Conservation (phyloP, 2,329 filamentous ascomycete species). For the Alternaria postmessia region DNA sequence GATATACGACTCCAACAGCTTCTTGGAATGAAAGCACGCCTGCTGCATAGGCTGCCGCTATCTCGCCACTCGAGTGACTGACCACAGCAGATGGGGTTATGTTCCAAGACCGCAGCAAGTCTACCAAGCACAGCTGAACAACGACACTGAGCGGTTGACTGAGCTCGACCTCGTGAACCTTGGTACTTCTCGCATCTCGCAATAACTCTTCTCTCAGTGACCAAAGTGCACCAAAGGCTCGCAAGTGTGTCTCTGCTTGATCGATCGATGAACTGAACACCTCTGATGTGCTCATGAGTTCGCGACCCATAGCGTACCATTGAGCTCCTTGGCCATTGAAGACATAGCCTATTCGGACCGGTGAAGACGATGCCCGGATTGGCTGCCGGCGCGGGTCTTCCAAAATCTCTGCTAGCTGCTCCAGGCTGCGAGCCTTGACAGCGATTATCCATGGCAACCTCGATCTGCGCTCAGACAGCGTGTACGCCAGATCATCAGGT, state of each 20-base stretch:
- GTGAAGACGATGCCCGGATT: conserved; percentile 1
- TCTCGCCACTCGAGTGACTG: conserved; percentile 40
- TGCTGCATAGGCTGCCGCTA: conserved; percentile 37
- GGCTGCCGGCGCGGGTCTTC: background rate
- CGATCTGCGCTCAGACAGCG: conserved; percentile 14
- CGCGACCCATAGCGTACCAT: conserved; percentile 10
- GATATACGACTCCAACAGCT: conserved; percentile 25
- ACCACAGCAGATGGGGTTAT: conserved; percentile 16
- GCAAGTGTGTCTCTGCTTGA: background rate
- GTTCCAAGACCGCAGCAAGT: conserved; percentile 20
- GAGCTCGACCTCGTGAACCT: conserved; percentile 14
- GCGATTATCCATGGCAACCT: conserved; percentile 1
- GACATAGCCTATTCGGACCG: background rate
- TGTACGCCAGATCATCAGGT: conserved; percentile 20
- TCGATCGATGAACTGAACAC: background rate
- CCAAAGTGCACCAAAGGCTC: conserved; percentile 7
- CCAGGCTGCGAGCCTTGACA: background rate
- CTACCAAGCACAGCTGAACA: conserved; percentile 26
- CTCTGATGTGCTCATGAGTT: background rate
- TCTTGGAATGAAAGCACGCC: conserved; percentile 20
- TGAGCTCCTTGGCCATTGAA: conserved; percentile 9
- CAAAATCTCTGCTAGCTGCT: background rate
- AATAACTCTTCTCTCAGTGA: conserved; percentile 1
- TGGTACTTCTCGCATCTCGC: background rate
- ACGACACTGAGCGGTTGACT: conserved; percentile 29